phyloP scores from a whole-genome alignment of 2,329 filamentous ascomycete genomes.

The Eurotiales sp. region DNA sequence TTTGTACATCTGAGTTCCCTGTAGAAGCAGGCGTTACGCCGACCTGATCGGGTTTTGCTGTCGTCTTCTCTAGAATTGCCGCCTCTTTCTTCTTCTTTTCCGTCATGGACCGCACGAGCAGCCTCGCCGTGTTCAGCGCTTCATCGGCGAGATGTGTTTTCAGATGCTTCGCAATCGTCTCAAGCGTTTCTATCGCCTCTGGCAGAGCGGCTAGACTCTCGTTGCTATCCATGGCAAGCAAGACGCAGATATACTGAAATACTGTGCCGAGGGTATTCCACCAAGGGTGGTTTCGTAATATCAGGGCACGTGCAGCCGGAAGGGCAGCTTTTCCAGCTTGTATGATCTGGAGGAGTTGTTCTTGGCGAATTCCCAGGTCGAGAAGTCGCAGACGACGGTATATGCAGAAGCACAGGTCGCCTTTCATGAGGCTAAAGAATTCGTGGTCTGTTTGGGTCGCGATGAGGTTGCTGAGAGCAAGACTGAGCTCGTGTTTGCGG shows the following conservation, averaged over 20 bases:
- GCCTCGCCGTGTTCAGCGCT: constrained; percentile 25
- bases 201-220: constrained; percentile 33
- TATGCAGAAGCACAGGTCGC: constrained; percentile 31
- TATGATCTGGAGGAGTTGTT: constrained; percentile 35
- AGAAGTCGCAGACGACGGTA: constrained; percentile 42
- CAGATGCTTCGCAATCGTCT: constrained; percentile 33
- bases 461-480: constrained; percentile 15
- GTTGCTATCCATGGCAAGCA: constrained; percentile 39
- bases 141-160: constrained; percentile 30
- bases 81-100: constrained; percentile 25
- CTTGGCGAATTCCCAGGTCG: constrained; percentile 34
- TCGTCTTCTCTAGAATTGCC: constrained; percentile 18
- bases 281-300: constrained; percentile 36
- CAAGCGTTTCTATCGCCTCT: constrained; percentile 35
- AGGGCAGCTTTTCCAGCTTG: constrained; percentile 32
- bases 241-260: constrained; percentile 43
- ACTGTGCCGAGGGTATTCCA: constrained; percentile 42
- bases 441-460: constrained; percentile 20
- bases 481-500: constrained; percentile 11
- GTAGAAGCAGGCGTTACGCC: background rate
- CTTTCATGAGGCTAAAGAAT: constrained; percentile 29
- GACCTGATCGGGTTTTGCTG: background rate
- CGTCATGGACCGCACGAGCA: constrained; percentile 22
- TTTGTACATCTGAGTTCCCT: background rate
- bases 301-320: constrained; percentile 30